Conservation (phyloP, 2,329 filamentous ascomycete species). For the Clarireedia sp. region DNA sequence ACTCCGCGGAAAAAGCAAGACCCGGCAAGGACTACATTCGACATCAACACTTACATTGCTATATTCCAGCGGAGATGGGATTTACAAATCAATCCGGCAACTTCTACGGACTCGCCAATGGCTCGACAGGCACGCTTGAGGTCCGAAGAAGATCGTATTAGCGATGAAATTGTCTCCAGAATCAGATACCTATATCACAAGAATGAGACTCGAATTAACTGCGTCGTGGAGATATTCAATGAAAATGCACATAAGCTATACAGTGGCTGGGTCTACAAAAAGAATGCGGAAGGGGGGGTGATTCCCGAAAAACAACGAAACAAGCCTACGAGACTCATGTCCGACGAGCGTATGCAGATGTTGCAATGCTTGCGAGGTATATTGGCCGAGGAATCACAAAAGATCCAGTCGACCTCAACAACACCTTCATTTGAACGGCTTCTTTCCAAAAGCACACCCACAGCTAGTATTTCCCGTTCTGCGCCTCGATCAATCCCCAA, state of each 20-base stretch:
- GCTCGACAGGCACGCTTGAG: not conserved
- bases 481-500: not conserved
- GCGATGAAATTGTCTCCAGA: not conserved
- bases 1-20: not conserved
- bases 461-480: not conserved
- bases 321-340: constrained; percentile 9
- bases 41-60: not conserved
- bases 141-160: not conserved
- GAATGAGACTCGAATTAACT: not conserved
- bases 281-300: constrained; percentile 13
- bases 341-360: constrained; percentile 6
- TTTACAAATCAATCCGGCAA: not conserved
- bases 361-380: constrained; percentile 7
- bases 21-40: not conserved
- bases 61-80: not conserved
- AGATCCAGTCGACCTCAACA: not conserved
- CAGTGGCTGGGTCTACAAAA: constrained; percentile 16
- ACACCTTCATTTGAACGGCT: not conserved
- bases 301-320: constrained; percentile 14
- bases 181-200: not conserved
- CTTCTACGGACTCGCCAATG: not conserved
- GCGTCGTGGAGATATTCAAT: not conserved
- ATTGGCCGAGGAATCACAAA: not conserved
- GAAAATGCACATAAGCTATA: constrained; percentile 2
- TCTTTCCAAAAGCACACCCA: not conserved